These are phyloP conservation scores for Ciborinia camelliae DNA, from an alignment of 2,329 filamentous ascomycete species.

Conservation along the genomic window DNA sequence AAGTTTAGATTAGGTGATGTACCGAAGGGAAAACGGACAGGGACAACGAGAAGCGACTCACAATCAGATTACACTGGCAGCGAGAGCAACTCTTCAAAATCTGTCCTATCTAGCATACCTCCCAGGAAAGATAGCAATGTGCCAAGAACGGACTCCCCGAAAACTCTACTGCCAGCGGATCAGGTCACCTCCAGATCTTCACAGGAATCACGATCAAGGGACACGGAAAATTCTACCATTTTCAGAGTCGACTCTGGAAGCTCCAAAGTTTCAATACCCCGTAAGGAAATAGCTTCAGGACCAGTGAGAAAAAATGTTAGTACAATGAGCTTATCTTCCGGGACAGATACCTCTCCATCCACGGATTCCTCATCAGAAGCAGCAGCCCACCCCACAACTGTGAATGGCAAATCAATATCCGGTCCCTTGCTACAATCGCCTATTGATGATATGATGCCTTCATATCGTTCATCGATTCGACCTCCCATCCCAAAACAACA, in stretches of 20 bases:
- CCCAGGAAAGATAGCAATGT: conserved; percentile 22
- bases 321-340: conserved; percentile 32
- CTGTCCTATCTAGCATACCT: conserved; percentile 27
- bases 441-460: conserved; percentile 30
- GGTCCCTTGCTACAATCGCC: conserved; percentile 31
- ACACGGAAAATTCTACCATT: conserved; percentile 46
- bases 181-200: conserved; percentile 51
- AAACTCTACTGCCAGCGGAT: conserved; percentile 38
- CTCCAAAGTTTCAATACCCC: conserved; percentile 44
- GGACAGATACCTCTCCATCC: conserved; percentile 35
- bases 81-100: conserved; percentile 38
- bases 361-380: conserved; percentile 36
- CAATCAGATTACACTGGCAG: conserved; percentile 39
- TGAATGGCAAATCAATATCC: conserved; percentile 38
- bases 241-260: conserved; percentile 58
- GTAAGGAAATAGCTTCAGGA: conserved; percentile 57
- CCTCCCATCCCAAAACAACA: conserved; percentile 44
- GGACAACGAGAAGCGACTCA: conserved; percentile 38
- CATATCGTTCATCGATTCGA: conserved; percentile 34
- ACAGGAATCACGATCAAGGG: conserved; percentile 55
- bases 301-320: conserved; percentile 29
- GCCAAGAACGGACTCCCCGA: conserved; percentile 30
- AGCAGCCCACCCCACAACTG: conserved; percentile 32
- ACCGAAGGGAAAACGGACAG: conserved; percentile 60
- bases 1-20: conserved; percentile 80